Base-by-base conservation (phyloP, 345 rosid species). In the Eucalyptus albens region DNA sequence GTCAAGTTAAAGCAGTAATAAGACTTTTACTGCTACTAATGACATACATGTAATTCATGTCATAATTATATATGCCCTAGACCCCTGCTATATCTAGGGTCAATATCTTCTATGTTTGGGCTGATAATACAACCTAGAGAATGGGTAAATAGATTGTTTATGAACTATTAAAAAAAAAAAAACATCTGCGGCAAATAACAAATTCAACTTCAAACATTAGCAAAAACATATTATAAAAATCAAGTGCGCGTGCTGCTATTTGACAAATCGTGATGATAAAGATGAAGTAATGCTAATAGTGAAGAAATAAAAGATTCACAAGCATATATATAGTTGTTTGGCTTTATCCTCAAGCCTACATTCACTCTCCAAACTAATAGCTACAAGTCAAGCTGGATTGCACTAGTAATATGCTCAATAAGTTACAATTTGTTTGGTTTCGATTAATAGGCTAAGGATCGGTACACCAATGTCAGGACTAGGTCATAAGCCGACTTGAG, bases 281-380 rank as follows among this genome's bases (percentile, higher is more conserved):
- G 7, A 69, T 16, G 42, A 69, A 8, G 81, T 8, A 16, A 69
- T 31, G 24, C 62, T 56, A 56, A 56, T 56, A 24, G 62, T 56
- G 62, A 56, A 56, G 62, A 56, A 24, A 56, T 24, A 56, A 56
- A 56, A 56, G 0, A 56, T 56, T 56, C 29, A 4, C 1, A 56
- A 56, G 29, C 29, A 56, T 0, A 56, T 55, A 55, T 24, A 24
- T 56, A 24, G 14, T 56, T 0, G 13, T 56, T 0, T 0, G 3
- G 14, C 29, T 56, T 56, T 56, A 56, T 56, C 62, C 27, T 24
- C 62, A 56, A 24, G 13, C 62, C 62, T 22, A 9, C 13, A 24
- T 56, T 24, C 6, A 24, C 62, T 56, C 6, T 24, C 29, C 12
- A 24, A 0, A 56, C 62, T 56, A 10, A 56, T 24, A 56, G 13